Evolutionary conservation across 1,284 basidiomycete species (phyloP).

Genomic region (Leucoagaricus sp.): DNA sequence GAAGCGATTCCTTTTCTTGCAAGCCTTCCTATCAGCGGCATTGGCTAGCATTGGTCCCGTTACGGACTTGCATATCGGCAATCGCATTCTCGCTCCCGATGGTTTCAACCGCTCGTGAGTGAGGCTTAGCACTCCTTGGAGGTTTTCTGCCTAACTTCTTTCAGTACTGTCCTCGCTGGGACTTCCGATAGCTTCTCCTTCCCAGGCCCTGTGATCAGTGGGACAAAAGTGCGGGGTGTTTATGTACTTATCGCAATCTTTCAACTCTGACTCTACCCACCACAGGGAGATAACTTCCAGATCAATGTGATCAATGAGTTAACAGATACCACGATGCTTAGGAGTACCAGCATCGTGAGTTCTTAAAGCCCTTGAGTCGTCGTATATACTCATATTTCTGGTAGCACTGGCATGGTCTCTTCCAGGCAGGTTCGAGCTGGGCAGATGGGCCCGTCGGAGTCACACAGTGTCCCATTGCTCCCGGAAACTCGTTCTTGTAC

Average conservation of each 20-base stretch:
- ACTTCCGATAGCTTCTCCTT: conserved; percentile 4
- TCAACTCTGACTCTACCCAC: background rate
- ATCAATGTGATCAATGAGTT: conserved; percentile 26
- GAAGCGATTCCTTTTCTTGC: background rate
- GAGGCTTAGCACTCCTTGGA: background rate
- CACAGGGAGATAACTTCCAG: conserved; percentile 25
- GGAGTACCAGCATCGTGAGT: conserved; percentile 28
- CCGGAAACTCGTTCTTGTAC: conserved; percentile 44
- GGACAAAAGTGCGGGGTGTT: conserved; percentile 11
- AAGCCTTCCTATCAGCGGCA: conserved; percentile 1
- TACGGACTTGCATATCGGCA: conserved; percentile 12
- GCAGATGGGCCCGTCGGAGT: conserved; percentile 34
- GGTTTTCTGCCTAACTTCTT: background rate
- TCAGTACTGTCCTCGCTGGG: conserved; percentile 20
- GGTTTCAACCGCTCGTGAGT: conserved; percentile 23
- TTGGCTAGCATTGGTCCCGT: conserved; percentile 16
- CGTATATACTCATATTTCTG: background rate
- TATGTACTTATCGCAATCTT: background rate
- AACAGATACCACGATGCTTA: conserved; percentile 27
- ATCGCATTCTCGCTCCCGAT: conserved; percentile 16
- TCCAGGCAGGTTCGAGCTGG: conserved; percentile 32
- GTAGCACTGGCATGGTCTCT: conserved; percentile 39
- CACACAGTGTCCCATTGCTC: conserved; percentile 51
- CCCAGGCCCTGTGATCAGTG: conserved; percentile 19
- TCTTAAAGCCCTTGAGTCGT: background rate